A percentile compares a stretch with the other conserved stretches of the same genome.
phyloP scores from a whole-genome alignment of 495 filamentous ascomycete species.

The Aspergillus bertholletiae region DNA sequence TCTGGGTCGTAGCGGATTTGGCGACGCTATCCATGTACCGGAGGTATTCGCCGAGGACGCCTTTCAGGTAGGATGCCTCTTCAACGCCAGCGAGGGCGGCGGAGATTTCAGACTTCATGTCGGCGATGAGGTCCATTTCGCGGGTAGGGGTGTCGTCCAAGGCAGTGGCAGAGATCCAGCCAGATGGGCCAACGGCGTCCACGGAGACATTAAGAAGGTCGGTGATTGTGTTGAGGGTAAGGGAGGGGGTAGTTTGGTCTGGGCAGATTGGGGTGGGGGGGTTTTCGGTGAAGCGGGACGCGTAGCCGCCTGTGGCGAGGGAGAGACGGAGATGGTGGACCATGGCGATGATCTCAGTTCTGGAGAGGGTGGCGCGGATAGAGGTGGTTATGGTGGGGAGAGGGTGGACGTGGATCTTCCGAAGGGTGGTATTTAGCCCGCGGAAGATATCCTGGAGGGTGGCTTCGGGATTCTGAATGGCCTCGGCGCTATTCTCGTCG shows the following conservation, averaged over 20 bases:
- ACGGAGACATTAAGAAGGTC: constrained; percentile 71
- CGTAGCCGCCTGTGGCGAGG: constrained; percentile 44
- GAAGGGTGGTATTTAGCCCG: constrained; percentile 46
- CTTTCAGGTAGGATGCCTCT: constrained; percentile 65
- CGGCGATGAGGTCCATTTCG: constrained; percentile 57
- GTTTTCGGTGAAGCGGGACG: constrained; percentile 41
- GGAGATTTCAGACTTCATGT: constrained; percentile 70
- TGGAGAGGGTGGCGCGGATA: constrained; percentile 62
- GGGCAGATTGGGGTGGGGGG: constrained; percentile 45
- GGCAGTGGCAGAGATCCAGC: constrained; percentile 68
- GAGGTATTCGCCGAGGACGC: constrained; percentile 66
- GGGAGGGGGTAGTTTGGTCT: constrained; percentile 47
- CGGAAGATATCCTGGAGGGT: constrained; percentile 34
- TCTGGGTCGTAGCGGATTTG: background rate
- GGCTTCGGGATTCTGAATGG: constrained; percentile 20
- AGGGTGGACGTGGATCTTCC: constrained; percentile 64
- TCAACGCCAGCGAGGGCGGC: constrained; percentile 73
- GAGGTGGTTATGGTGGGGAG: constrained; percentile 50
- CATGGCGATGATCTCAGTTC: constrained; percentile 65
- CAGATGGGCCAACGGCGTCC: constrained; percentile 78
- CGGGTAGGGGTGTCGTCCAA: constrained; percentile 50
- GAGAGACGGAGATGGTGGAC: constrained; percentile 73
- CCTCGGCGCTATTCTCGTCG: constrained; percentile 20
- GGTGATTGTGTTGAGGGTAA: constrained; percentile 51
- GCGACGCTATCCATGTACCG: constrained; percentile 54